Evolutionary conservation across 1,284 basidiomycete species (phyloP).

Genomic region (Xerocomus amazonicus): DNA sequence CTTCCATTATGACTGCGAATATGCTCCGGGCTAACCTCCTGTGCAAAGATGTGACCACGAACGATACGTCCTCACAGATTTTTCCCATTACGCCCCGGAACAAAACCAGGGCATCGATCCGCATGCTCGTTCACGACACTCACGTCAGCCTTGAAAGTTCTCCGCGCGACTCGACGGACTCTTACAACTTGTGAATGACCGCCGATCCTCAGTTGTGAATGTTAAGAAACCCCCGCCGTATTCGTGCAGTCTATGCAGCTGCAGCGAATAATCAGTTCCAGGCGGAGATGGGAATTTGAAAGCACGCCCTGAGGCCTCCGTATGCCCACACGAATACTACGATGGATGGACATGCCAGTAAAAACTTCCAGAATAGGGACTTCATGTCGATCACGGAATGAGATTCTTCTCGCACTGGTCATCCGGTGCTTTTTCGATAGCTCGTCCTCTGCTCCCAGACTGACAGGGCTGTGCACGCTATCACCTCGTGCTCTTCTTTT

Average conservation of each 20-base stretch:
- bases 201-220: no score
- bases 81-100: constrained; percentile 51
- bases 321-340: no score
- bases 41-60: constrained; percentile 35
- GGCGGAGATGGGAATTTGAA: neutral
- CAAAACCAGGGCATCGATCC: constrained; percentile 60
- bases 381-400: no score
- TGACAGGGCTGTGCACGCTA: no score
- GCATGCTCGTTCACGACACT: constrained; percentile 66
- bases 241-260: no score
- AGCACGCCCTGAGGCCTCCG: neutral
- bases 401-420: no score
- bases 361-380: no score
- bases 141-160: constrained; percentile 62
- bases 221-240: no score
- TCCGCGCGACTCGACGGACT: constrained; percentile 47
- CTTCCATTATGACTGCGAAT: constrained; percentile 17
- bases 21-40: constrained; percentile 52
- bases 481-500: no score
- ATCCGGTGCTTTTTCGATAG: no score
- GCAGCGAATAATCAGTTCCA: neutral
- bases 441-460: no score
- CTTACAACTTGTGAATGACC: constrained; percentile 39
- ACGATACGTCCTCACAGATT: constrained; percentile 14
- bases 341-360: no score